These are phyloP conservation scores for Tetrahymena elliotti DNA, from an alignment of 73 alveolate species.

Conservation along the genomic window DNA sequence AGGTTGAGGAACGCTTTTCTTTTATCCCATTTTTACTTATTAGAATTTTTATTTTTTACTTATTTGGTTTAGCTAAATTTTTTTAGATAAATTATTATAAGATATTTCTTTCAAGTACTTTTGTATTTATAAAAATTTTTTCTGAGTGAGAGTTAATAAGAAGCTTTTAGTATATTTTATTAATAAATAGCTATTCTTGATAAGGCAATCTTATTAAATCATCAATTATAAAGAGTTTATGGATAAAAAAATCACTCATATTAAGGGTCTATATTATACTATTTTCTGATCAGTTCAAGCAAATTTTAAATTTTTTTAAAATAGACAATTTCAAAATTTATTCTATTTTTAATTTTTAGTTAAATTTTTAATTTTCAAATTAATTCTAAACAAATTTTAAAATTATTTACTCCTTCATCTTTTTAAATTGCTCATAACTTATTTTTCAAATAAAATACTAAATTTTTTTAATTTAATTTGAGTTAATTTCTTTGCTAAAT, in stretches of 20 bases:
- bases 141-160: not conserved
- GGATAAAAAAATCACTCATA: not conserved
- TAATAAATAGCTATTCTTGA: not conserved
- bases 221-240: not conserved
- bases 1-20: slow-evolving; percentile 35
- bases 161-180: not conserved
- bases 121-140: not conserved
- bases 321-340: not conserved
- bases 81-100: not conserved
- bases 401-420: not conserved
- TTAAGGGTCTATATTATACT: not conserved
- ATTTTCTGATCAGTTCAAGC: not conserved
- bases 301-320: not conserved
- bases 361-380: not conserved
- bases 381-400: not conserved
- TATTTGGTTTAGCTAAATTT: not conserved
- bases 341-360: not conserved
- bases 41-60: not conserved
- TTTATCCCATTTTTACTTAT: slow-evolving; percentile 30
- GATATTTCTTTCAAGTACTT: not conserved
- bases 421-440: not conserved
- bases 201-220: not conserved
- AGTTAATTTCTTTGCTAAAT: too few relatives aligned
- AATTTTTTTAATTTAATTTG: too few relatives aligned
- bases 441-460: not conserved